phyloP scores from a whole-genome alignment of 106 monocot genomes.

The Phalaenopsis aphrodite region DNA sequence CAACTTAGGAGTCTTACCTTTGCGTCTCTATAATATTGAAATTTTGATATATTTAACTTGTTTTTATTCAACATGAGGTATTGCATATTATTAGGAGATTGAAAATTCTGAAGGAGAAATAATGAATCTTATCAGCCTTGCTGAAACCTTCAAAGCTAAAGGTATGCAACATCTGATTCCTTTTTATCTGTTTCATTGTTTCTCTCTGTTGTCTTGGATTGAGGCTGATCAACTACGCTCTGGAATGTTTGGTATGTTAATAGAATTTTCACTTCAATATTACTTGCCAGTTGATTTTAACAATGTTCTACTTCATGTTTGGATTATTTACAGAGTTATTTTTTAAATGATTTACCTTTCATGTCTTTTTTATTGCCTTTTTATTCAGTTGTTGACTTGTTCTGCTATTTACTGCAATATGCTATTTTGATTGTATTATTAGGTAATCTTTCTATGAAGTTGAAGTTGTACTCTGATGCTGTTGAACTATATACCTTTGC shows the following conservation, averaged over 20 bases:
- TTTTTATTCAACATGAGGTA: too few species aligned
- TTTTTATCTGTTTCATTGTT: too few species aligned
- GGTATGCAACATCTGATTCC: conserved; percentile 18
- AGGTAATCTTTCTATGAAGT: conserved; percentile 67
- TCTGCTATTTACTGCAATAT: not conserved
- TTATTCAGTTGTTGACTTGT: too few species aligned
- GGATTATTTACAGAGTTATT: not conserved
- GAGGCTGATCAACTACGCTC: not conserved
- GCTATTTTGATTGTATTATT: conserved; percentile 4
- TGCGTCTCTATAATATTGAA: too few species aligned
- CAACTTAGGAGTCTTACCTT: too few species aligned
- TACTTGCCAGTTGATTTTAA: not conserved
- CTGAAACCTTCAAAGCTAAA: conserved; percentile 58
- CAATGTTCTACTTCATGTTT: not conserved
- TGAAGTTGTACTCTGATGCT: conserved; percentile 51
- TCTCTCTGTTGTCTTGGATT: too few species aligned
- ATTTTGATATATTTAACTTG: too few species aligned
- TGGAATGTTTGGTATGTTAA: not conserved
- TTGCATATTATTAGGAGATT: conserved; percentile 35
- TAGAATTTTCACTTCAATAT: not conserved
- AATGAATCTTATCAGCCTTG: conserved; percentile 34
- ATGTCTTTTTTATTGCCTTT: too few species aligned
- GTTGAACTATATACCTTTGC: conserved; percentile 75
- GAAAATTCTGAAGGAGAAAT: conserved; percentile 34
- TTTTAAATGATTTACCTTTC: too few species aligned